Conservation (phyloP, 2,329 filamentous ascomycete genomes). For the Zymoseptoria tritici region DNA sequence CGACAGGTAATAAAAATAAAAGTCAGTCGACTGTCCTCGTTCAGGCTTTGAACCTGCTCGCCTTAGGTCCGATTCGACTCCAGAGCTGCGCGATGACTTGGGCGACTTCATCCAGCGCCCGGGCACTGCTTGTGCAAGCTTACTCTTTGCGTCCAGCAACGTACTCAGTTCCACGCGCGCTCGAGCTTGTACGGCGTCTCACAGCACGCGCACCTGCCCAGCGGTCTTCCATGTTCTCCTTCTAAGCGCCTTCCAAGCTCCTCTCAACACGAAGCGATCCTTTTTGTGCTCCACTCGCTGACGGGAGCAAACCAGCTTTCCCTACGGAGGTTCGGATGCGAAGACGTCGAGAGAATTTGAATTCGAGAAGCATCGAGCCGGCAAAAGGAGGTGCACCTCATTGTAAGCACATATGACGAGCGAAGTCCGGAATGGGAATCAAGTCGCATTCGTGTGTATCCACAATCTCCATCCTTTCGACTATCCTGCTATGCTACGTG, state of each 20-base stretch:
- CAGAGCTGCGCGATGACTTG: too few species aligned
- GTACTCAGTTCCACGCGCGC: conserved; percentile 64
- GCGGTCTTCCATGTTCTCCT: conserved; percentile 71
- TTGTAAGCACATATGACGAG: neutral
- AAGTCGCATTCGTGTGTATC: neutral
- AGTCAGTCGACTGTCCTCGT: neutral
- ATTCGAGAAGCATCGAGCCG: neutral
- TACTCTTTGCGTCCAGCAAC: conserved; percentile 56
- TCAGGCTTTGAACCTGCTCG: neutral
- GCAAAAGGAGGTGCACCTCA: neutral
- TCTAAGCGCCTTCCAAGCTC: conserved; percentile 64
- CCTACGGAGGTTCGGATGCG: conserved; percentile 46
- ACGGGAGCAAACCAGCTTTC: conserved; percentile 52
- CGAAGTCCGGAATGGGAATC: neutral
- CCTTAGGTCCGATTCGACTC: neutral
- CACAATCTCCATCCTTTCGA: neutral
- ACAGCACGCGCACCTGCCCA: conserved; percentile 73
- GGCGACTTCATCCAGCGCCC: too few species aligned
- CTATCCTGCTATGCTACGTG: neutral
- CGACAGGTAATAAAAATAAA: neutral
- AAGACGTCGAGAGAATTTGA: neutral
- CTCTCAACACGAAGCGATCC: conserved; percentile 50
- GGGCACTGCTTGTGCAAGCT: conserved; percentile 58
- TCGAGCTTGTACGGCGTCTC: conserved; percentile 61
- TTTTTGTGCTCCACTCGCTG: conserved; percentile 29